These are phyloP conservation scores for Mycena leptocephala DNA, from an alignment of 768 basidiomycete species.

Conservation along the genomic window DNA sequence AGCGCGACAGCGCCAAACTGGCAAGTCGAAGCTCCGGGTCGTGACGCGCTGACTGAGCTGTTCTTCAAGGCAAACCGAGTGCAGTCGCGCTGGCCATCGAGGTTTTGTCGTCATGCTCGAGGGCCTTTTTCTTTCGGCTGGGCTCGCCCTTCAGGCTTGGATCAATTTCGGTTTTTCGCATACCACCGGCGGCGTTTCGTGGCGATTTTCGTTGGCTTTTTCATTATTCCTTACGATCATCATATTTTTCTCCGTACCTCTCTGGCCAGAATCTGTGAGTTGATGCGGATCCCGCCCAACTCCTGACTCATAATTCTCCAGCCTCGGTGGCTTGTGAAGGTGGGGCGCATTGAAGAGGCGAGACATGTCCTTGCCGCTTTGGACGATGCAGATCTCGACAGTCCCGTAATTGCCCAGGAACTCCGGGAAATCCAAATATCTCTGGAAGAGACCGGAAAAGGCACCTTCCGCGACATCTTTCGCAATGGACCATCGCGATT, in stretches of 20 bases:
- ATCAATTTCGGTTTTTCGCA: constrained; percentile 34
- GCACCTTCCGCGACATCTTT: constrained; percentile 37
- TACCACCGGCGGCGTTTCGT: constrained; percentile 31
- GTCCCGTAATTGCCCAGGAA: constrained; percentile 25
- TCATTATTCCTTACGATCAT: constrained; percentile 31
- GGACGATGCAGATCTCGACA: constrained; percentile 24
- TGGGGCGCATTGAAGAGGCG: constrained; percentile 40
- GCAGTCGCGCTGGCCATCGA: constrained; percentile 37
- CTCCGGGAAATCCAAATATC: constrained; percentile 34
- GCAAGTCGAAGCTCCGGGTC: not conserved
- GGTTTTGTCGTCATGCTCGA: constrained; percentile 40
- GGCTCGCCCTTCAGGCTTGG: constrained; percentile 30
- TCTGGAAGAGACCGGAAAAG: constrained; percentile 34
- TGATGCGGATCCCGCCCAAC: too few species aligned
- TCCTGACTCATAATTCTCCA: too few species aligned
- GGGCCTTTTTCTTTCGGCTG: constrained; percentile 34
- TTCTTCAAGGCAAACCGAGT: constrained; percentile 35
- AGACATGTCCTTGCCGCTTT: constrained; percentile 35
- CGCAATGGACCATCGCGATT: constrained; percentile 34
- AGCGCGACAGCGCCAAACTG: constrained; percentile 39
- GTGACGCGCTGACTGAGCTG: not conserved
- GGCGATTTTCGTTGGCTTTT: constrained; percentile 37
- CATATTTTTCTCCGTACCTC: constrained; percentile 29
- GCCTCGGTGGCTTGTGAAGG: constrained; percentile 42
- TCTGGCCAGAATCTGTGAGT: constrained; percentile 38